Evolutionary conservation across 2,329 filamentous ascomycete genomes (phyloP), one percentile per base, ranked within the genome.

Genomic region (Verticillium longisporum): DNA sequence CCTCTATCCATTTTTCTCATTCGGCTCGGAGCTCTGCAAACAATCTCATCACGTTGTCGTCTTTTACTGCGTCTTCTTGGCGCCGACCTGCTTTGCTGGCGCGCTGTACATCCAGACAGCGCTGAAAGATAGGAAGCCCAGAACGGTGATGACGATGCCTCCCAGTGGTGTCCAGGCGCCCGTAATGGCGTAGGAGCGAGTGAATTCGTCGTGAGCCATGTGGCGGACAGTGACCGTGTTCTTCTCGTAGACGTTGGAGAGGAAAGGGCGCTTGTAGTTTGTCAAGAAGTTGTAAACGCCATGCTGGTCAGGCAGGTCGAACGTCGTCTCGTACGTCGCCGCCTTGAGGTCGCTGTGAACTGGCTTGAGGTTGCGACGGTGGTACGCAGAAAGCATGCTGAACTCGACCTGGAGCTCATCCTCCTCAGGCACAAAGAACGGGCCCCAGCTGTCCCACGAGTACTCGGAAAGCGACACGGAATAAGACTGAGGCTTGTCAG

Each of bases 211-310:
- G 80, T 99, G 95, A 7, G 95, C 95, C 77, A 97, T 95, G 80
- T 99, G 95, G 56, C 95, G 86, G 36, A 99, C 92, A 1, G 93
- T 96, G 59, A 98, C 93, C 26, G 94, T 95, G 68, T 88, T 85
- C 86, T 98, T 98, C 80, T 97, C 92, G 72, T 97, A 93, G 59
- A 99, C 74, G 73, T 88, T 89, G 70, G 87, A 95, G 68, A 96
- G 78, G 81, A 97, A 96, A 1, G 94, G 92, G 6, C 95, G 88
- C 82, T 96, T 96, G 83, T 98, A 97, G 83, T 97, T 96, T 75
- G 98, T 84, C 72, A 88, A 87, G 84, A 99, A 98, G 79, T 96
- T 96, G 84, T 98, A 99, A 77, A 99, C 97, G 72, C 95, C 95
- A 79, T 99, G 95, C 77, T 99, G 95, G 74, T 99, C 95, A 4